Evolutionary conservation across 2,329 filamentous ascomycete species (phyloP).

Genomic region (Gnomoniopsis sp.): DNA sequence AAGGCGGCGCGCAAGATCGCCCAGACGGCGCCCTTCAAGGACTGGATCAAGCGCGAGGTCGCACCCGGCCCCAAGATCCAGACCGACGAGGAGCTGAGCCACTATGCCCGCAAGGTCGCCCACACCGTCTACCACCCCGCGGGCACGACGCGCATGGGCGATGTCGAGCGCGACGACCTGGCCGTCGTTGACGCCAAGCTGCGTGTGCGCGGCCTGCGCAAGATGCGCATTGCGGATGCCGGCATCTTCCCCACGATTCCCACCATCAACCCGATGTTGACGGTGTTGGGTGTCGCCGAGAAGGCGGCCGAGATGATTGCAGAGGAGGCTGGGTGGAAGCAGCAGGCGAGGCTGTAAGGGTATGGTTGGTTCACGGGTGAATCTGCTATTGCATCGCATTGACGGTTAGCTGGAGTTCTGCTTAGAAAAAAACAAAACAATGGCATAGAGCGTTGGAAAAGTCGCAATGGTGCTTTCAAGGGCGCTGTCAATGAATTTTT

Average conservation of each 20-base stretch:
- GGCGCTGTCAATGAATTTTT: neutral
- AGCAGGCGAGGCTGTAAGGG: slow-evolving; percentile 29
- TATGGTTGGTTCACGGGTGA: neutral
- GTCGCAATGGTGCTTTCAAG: neutral
- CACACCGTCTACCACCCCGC: slow-evolving; percentile 91
- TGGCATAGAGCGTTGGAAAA: neutral
- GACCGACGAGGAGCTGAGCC: slow-evolving; percentile 74
- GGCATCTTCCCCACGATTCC: slow-evolving; percentile 87
- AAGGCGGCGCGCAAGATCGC: slow-evolving; percentile 75
- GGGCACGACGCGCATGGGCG: slow-evolving; percentile 88
- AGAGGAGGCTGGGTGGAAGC: slow-evolving; percentile 55
- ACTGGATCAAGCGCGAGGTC: slow-evolving; percentile 80
- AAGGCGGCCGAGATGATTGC: slow-evolving; percentile 80
- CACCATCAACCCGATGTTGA: slow-evolving; percentile 84
- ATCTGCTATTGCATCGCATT: neutral
- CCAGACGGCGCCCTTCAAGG: slow-evolving; percentile 70
- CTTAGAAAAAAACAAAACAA: neutral
- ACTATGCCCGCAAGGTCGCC: slow-evolving; percentile 76
- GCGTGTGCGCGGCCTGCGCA: slow-evolving; percentile 68
- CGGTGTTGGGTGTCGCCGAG: slow-evolving; percentile 80
- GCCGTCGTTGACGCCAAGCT: slow-evolving; percentile 79
- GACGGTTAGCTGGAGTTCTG: neutral
- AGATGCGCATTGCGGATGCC: slow-evolving; percentile 77
- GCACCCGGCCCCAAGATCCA: slow-evolving; percentile 71
- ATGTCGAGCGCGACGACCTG: slow-evolving; percentile 61